Base-by-base conservation (phyloP, 441 rosid genomes). In the Breynia disticha region DNA sequence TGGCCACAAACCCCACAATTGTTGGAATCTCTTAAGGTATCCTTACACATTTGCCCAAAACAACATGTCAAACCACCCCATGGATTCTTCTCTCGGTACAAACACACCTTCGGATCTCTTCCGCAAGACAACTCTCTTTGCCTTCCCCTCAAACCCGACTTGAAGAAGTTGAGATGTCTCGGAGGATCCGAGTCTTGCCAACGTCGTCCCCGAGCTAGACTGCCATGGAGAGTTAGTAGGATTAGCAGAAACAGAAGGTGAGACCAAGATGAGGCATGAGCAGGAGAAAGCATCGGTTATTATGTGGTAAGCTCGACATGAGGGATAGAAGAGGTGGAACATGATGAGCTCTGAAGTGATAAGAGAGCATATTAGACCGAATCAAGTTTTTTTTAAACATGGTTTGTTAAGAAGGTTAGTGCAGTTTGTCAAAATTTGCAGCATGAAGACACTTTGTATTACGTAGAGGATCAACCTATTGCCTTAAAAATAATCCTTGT, bases 41-140 rank as follows among this genome's bases (percentile, higher is more conserved):
- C 76, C 57, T 43, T 75, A 46, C 76, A 65, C 11, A 50, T 54
- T 32, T 3, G 41, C 24, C 22, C 59, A 35, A 71, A 68, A 51
- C 80, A 75, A 19, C 79, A 73, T 1, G 71, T 71, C 53, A 19
- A 37, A 0, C 78, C 70, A 0, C 72, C 74, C 69, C 68, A 78
- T 0, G 72, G 76, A 28, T 70, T 67, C 60, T 55, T 65, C 68
- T 60, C 67, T 0, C 56, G 65, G 58, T 62, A 66, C 56, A 48
- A 24, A 1, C 77, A 74, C 55, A 60, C 66, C 7, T 14, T 13
- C 11, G 74, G 65, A 38, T 75, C 68, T 15, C 41, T n/a, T 0
- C 43, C 62, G 15, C 83, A 72, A 8, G 78, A 70, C 17, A 53
- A 3, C 11, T 14, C 49, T 50, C 73, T 67, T 8, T 47, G 58